Evolutionary conservation across 1,284 basidiomycete species (phyloP), one percentile per base, ranked within the genome.

Genomic region (Tilletiaria anomala): DNA sequence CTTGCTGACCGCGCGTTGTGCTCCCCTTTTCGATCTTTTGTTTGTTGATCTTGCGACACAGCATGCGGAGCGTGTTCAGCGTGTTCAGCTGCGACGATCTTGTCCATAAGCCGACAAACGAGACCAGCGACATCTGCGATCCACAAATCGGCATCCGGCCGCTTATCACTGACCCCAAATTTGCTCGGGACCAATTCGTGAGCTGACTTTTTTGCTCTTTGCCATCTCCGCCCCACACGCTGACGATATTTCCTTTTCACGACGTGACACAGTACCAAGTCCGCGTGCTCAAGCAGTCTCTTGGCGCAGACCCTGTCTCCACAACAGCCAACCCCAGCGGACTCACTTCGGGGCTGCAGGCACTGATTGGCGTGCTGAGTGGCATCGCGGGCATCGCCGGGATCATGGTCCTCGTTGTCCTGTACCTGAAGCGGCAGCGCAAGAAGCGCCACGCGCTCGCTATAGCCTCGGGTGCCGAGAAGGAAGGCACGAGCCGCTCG

Each of bases 291-390:
- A 53, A 55, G 40, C 42, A 57, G 43, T 45, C 38, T 16, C 50
- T 61, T 19, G 57, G 57, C 14, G 36, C 26, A 49, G 24, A 10
- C 12, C 20, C 39, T 24, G 21, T 11, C 12, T 6, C 35, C 10
- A 32, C n/a, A 16, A 24, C 5, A 17, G n/a, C 10, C 26, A 29
- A n/a, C 26, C n/a, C 26, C 15, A 16, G 33, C 3, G 39, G 39
- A 1, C 20, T 43, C 4, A 31, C 24, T 3, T 24, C 56, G 32
- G 57, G 55, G 6, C 46, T 54, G 10, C 56, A 53, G 33, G 53
- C 48, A 22, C 57, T 52, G 6, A 57, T 61, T 45, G 56, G 56
- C 32, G 48, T 56, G 16, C 54, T 61, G 35, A 45, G 52, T 15
- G 54, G 53, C 16, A 44, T 58, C 39, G 44, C 54, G 8, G 44